phyloP scores from a whole-genome alignment of 768 basidiomycete species.

The Lentinula raphanica region DNA sequence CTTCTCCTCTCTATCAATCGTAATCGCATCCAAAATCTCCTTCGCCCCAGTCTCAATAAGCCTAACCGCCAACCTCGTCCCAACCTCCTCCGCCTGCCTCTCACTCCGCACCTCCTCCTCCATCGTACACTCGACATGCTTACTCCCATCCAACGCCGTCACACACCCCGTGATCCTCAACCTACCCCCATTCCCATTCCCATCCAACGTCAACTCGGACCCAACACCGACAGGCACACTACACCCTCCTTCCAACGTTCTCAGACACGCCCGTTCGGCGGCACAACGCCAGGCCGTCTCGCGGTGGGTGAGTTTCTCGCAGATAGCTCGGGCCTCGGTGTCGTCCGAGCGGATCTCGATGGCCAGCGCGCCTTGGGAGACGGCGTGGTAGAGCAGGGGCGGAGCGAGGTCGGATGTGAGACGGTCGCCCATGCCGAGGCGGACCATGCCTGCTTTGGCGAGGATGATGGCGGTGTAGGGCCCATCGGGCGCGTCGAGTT shows the following conservation, averaged over 20 bases:
- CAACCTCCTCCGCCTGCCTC: conserved; percentile 65
- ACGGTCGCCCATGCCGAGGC: conserved; percentile 69
- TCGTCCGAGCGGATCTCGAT: conserved; percentile 80
- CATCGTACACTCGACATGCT: conserved; percentile 65
- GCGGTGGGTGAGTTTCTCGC: conserved; percentile 67
- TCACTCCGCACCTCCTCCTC: conserved; percentile 43
- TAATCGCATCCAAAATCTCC: conserved; percentile 80
- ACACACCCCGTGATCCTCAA: conserved; percentile 77
- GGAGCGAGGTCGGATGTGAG: conserved; percentile 69
- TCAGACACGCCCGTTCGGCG: conserved; percentile 84
- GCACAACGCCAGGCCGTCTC: conserved; percentile 70
- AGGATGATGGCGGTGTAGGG: conserved; percentile 87
- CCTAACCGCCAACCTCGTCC: conserved; percentile 56
- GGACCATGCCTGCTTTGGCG: conserved; percentile 87
- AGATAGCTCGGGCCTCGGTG: conserved; percentile 51
- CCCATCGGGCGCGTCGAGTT: conserved; percentile 80
- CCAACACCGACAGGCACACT: conserved; percentile 91
- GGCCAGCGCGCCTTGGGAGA: conserved; percentile 90
- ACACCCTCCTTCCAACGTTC: conserved; percentile 94
- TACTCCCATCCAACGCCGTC: conserved; percentile 71
- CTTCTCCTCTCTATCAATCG: conserved; percentile 51
- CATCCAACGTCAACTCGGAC: conserved; percentile 47
- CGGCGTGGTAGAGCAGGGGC: conserved; percentile 80
- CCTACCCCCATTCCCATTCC: conserved; percentile 25
- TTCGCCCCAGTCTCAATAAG: conserved; percentile 70